Conservation (phyloP, 148 eudicot species). For the Fagopyrum tataricum region DNA sequence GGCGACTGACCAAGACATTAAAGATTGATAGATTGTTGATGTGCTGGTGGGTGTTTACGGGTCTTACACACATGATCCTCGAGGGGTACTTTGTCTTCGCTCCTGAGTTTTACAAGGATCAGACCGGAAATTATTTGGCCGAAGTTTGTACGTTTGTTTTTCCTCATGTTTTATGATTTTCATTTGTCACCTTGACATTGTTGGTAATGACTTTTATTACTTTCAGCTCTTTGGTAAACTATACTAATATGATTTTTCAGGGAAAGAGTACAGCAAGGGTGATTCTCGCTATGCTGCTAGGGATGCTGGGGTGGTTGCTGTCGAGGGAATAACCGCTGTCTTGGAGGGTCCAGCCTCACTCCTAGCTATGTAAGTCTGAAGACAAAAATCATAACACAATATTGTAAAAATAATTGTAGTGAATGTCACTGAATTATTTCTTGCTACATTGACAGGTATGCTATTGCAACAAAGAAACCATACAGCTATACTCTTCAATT, state of each 20-base stretch:
- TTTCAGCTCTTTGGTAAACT: not conserved
- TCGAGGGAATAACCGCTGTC: slow-evolving; percentile 79
- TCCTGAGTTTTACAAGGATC: slow-evolving; percentile 68
- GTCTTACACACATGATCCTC: slow-evolving; percentile 67
- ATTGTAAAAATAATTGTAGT: not conserved
- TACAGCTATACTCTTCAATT: slow-evolving; percentile 73
- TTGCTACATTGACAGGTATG: slow-evolving; percentile 52
- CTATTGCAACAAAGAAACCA: slow-evolving; percentile 65
- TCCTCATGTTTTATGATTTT: not conserved
- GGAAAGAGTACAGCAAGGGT: slow-evolving; percentile 97
- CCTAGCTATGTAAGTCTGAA: slow-evolving; percentile 62
- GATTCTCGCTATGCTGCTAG: slow-evolving; percentile 85
- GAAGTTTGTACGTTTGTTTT: slow-evolving; percentile 68
- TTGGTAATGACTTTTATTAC: not conserved
- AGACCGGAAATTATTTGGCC: slow-evolving; percentile 52
- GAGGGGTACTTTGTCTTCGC: slow-evolving; percentile 89
- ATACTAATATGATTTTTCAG: slow-evolving; percentile 25
- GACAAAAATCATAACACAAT: not conserved
- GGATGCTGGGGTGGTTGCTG: slow-evolving; percentile 60
- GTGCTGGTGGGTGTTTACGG: slow-evolving; percentile 96
- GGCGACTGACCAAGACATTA: slow-evolving; percentile 37
- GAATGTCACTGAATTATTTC: not conserved
- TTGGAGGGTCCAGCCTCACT: slow-evolving; percentile 82
- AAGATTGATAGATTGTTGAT: slow-evolving; percentile 59
- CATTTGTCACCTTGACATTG: not conserved